Evolutionary conservation across 169 alveolate genomes (phyloP), one percentile per base, ranked within the genome.

Genomic region (Plasmodium vivax): DNA sequence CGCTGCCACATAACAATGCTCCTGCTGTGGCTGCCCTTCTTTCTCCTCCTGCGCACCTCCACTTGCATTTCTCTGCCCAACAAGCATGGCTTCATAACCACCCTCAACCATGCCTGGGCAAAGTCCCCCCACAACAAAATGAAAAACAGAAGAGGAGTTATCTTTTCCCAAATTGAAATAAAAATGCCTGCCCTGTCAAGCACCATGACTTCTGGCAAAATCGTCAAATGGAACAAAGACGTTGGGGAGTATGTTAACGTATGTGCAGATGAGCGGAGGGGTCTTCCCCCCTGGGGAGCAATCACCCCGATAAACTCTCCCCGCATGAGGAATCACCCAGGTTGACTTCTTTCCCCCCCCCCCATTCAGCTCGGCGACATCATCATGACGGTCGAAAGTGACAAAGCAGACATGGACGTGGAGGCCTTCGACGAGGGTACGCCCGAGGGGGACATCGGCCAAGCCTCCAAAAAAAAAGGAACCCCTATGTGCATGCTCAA

Each of bases 201-300:
- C 87, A 96, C 97, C 16, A 96, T 96, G 97, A 96, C 95, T 14
- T 79, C 93, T 51, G 97, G 97, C 47, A 98, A 96, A 77, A 92
- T 97, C 36, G 96, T 95, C 87, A 95, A 95, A 92, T 95, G 98
- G 97, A 85, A 94, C 47, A 95, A 95, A 83, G 74, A 85, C 54
- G 85, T 92, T 30, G 97, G 96, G n/a, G 98, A 95, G 27, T 83
- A 92, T 51, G 88, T 90, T n/a, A 75, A 93, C 27, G 97, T 94
- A 81, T 71, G 91, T 30, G 27, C n/a, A 54, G 9, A 47, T 12
- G 83, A 23, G 56, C 0, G 27, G 9, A 14, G 43, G 6, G 2
- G 5, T n/a, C 2, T 72, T n/a, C 43, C 81, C 43, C 0, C 62
- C 62, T 51, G 16, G 23, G 2, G 0, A 7, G 16, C 23, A 14